Percentiles rank a stretch among this genome's conserved stretches.
phyloP scores from a whole-genome alignment of 352 stramenopile species.

The Phytophthora fragariae region DNA sequence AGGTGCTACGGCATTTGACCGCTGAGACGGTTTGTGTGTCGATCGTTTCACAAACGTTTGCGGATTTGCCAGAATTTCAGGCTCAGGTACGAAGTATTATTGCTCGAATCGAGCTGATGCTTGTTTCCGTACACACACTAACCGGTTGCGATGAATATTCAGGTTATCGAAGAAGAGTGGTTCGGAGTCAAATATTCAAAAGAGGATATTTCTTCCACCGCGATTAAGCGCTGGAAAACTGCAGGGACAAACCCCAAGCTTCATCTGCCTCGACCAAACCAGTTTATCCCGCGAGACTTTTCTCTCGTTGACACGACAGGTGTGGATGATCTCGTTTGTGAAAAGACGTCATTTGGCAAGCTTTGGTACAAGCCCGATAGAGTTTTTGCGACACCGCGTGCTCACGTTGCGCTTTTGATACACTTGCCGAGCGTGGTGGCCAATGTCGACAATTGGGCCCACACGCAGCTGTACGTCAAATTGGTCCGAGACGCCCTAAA shows the following conservation, averaged over 20 bases:
- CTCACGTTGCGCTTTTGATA: conserved; percentile 62
- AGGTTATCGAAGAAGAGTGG: conserved; percentile 65
- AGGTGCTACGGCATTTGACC: conserved; percentile 56
- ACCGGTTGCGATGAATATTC: conserved; percentile 6
- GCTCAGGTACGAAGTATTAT: conserved; percentile 30
- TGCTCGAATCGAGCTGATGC: not conserved
- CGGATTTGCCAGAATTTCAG: conserved; percentile 48
- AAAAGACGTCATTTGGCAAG: conserved; percentile 53
- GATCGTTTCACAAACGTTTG: conserved; percentile 57
- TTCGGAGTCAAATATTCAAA: conserved; percentile 69
- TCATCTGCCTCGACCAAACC: conserved; percentile 65
- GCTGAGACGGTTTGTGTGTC: conserved; percentile 60
- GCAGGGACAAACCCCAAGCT: conserved; percentile 50
- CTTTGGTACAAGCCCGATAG: conserved; percentile 74
- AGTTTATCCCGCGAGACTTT: conserved; percentile 79
- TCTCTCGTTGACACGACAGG: conserved; percentile 50
- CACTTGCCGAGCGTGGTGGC: conserved; percentile 59
- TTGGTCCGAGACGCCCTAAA: conserved; percentile 72
- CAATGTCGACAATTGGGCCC: conserved; percentile 47
- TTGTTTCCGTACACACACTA: not conserved
- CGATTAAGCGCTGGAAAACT: conserved; percentile 52
- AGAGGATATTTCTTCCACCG: conserved; percentile 44
- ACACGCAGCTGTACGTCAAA: conserved; percentile 69
- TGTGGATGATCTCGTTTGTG: conserved; percentile 39
- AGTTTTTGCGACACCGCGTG: conserved; percentile 66